Evolutionary conservation across 129 eudicot species (phyloP).

Genomic region (Pittosporum tobira): DNA sequence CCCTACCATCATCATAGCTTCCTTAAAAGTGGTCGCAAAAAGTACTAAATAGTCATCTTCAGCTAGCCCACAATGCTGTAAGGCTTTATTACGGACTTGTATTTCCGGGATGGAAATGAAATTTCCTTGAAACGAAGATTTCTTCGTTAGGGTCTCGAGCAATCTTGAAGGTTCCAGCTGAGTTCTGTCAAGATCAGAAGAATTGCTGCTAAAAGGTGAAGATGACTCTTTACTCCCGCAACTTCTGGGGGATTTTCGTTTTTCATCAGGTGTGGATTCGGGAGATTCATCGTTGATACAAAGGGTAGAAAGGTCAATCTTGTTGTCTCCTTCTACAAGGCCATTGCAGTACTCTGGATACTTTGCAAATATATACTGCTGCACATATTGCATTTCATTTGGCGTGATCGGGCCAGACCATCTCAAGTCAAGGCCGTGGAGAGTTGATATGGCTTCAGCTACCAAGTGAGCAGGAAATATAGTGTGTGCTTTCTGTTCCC

Average conservation of each 20-base stretch:
- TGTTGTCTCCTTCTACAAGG: conserved; percentile 45
- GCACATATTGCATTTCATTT: conserved; percentile 66
- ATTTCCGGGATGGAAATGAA: conserved; percentile 80
- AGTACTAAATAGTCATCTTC: conserved; percentile 60
- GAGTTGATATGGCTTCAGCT: conserved; percentile 88
- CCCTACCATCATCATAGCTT: conserved; percentile 72
- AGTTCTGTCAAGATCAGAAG: conserved; percentile 40
- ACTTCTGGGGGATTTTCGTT: conserved; percentile 42
- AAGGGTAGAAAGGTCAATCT: conserved; percentile 40
- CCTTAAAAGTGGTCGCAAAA: conserved; percentile 38
- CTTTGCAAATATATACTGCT: conserved; percentile 66
- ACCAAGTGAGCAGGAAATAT: conserved; percentile 76
- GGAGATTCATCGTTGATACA: conserved; percentile 42
- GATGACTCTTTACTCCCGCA: conserved; percentile 33
- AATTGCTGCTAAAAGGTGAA: conserved; percentile 34
- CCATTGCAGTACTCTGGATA: conserved; percentile 77
- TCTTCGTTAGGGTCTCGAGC: conserved; percentile 41
- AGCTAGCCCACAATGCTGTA: conserved; percentile 50
- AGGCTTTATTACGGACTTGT: conserved; percentile 59
- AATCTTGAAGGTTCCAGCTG: conserved; percentile 65
- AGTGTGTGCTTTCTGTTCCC: conserved; percentile 55
- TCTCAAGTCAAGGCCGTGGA: conserved; percentile 68
- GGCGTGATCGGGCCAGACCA: conserved; percentile 95
- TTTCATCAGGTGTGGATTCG: conserved; percentile 40
- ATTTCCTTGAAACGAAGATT: conserved; percentile 60